Base-by-base conservation (phyloP, 2,329 filamentous ascomycete species). In the Pleoardoris graminearum region DNA sequence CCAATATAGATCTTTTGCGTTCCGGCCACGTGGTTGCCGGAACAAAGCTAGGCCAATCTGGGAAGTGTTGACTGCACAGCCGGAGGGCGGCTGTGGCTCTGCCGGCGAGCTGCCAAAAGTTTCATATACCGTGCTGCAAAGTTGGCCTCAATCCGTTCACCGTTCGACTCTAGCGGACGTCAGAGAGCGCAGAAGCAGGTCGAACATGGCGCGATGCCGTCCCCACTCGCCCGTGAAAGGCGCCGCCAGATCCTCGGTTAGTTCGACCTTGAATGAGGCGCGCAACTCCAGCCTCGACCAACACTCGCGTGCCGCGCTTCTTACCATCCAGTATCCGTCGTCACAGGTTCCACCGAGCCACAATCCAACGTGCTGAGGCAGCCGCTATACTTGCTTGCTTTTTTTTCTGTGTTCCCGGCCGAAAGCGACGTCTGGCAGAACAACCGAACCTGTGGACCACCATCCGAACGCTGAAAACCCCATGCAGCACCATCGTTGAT, bases 401-500 rank as follows among this genome's bases (percentile, higher is more conserved):
- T 58, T 59, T 50, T 57, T 52, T 11, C 17, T 14, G 61, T 57
- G 55, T 53, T 53, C 45, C 57, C 50, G 54, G 55, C 54, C 61
- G 56, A 59, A 53, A 50, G 58, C 51, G 52, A 49, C 59, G 59
- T 54, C 61, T 60, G 48, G 64, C 66, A 61, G 57, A 59, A 63
- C 62, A 37, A 36, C 57, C 52, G 51, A 59, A 50, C 52, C 60
- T 62, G 60, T 58, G 51, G 42, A 51, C 58, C 53, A 59, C 63
- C 60, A 60, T 17, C 48, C 62, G 65, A 60, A 59, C 58, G 62
- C 59, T 63, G 65, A n/a, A 36, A 62, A 60, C 63, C 62, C 53
- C 53, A 62, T 60, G 57, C 60, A 66, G 59, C 54, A 61, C 61
- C 57, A 53, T 62, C 57, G 60, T 74, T 69, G 67, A 75, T 75